phyloP scores from a whole-genome alignment of 805 yeast genomes.

The Pichia deserticola region DNA sequence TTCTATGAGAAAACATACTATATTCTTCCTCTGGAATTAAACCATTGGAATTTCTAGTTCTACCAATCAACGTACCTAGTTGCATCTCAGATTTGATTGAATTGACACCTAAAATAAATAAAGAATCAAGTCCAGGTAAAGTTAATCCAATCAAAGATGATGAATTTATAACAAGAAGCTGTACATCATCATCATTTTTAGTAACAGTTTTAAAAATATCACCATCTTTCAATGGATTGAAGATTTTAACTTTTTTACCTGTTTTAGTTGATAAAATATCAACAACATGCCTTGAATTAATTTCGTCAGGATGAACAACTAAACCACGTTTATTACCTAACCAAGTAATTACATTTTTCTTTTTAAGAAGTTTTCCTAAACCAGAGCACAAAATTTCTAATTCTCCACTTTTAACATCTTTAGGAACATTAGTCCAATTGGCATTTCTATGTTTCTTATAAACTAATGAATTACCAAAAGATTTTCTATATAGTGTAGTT shows the following conservation, averaged over 20 bases:
- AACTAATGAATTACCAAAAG: slow-evolving; percentile 16
- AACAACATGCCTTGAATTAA: slow-evolving; percentile 13
- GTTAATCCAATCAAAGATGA: slow-evolving; percentile 22
- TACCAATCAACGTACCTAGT: slow-evolving; percentile 21
- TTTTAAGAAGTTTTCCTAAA: slow-evolving; percentile 17
- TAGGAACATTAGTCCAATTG: slow-evolving; percentile 10
- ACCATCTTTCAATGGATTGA: slow-evolving; percentile 12
- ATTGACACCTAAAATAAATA: slow-evolving; percentile 28
- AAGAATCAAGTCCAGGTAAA: slow-evolving; percentile 20
- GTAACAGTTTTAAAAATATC: slow-evolving; percentile 9
- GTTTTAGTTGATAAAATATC: slow-evolving; percentile 8
- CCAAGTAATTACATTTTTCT: slow-evolving; percentile 5
- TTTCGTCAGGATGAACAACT: slow-evolving; percentile 25
- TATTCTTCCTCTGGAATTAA: slow-evolving; percentile 13
- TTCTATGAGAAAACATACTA: slow-evolving; percentile 11
- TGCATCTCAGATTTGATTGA: slow-evolving; percentile 18
- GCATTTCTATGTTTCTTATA: slow-evolving; percentile 21
- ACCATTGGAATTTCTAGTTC: slow-evolving; percentile 20
- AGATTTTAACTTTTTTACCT: slow-evolving; percentile 9
- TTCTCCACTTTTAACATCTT: slow-evolving; percentile 16
- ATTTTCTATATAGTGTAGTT: slow-evolving; percentile 16
- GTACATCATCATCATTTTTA: slow-evolving; percentile 4
- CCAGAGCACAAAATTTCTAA: slow-evolving; percentile 21
- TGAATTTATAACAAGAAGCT: slow-evolving; percentile 20
- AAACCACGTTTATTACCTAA: slow-evolving; percentile 11